phyloP scores from a whole-genome alignment of 345 rosid species.

The Eucalyptus rudis region DNA sequence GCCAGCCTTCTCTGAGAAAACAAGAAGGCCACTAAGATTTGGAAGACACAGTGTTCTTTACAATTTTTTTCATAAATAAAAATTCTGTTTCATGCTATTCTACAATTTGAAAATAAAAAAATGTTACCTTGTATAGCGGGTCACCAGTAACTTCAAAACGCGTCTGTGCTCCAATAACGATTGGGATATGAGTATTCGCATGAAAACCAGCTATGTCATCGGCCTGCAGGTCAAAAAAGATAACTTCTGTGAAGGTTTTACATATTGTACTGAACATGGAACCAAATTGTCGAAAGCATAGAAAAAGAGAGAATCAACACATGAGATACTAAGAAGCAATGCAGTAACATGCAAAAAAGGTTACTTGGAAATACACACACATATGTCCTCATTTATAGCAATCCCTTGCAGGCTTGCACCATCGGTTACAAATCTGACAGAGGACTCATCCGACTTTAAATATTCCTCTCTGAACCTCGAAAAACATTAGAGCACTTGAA shows the following conservation, averaged over 20 bases:
- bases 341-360: background rate
- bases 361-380: background rate
- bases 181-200: conserved; percentile 89
- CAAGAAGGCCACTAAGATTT: background rate
- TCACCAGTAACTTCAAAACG: conserved; percentile 93
- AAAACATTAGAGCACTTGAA: background rate
- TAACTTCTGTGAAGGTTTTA: background rate
- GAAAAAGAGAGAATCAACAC: background rate
- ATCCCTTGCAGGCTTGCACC: background rate
- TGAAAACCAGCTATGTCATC: conserved; percentile 89
- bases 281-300: background rate
- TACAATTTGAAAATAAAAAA: background rate
- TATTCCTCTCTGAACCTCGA: background rate
- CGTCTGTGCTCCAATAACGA: conserved; percentile 86
- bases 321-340: background rate
- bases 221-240: conserved; percentile 33
- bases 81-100: background rate
- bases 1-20: background rate
- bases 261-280: background rate
- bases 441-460: background rate
- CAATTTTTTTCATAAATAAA: background rate
- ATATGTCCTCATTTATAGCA: background rate
- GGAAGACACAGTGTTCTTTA: background rate
- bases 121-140: conserved; percentile 68
- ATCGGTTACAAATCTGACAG: background rate